These are phyloP conservation scores for Pseudotsuga menziesii DNA, from an alignment of 75 land plant genomes.

Conservation along the genomic window DNA sequence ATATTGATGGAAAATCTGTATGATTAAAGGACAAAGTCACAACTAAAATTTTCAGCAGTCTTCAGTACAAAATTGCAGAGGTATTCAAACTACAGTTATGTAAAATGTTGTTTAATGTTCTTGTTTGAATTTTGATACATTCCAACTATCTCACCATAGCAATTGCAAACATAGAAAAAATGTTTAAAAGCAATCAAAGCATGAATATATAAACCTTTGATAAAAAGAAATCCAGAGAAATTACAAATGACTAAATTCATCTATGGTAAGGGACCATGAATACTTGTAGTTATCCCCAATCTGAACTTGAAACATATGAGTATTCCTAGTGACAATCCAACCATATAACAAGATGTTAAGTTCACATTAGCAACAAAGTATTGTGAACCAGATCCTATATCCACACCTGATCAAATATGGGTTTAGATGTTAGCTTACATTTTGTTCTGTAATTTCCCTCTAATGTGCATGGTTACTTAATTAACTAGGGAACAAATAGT, in stretches of 20 bases:
- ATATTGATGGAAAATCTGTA: too few species aligned
- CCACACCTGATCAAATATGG: conserved; percentile 24
- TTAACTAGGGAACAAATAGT: too few species aligned
- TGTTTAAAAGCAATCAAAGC: neutral
- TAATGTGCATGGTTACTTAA: too few species aligned
- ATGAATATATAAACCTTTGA: neutral
- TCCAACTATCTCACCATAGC: too few species aligned
- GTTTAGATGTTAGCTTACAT: conserved; percentile 1
- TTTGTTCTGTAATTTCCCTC: neutral
- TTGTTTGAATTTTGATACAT: too few species aligned
- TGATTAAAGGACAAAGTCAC: too few species aligned
- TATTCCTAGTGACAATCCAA: conserved; percentile 27
- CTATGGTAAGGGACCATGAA: neutral
- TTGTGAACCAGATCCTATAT: conserved; percentile 42
- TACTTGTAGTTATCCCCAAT: conserved; percentile 13
- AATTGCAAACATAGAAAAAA: neutral
- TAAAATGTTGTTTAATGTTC: too few species aligned
- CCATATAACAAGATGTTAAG: conserved; percentile 30
- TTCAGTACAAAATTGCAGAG: too few species aligned
- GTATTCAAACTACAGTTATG: too few species aligned
- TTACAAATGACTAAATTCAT: neutral
- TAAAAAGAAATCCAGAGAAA: neutral
- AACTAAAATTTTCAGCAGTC: too few species aligned
- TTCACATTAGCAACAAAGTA: conserved; percentile 23
- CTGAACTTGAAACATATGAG: conserved; percentile 20